A percentile compares a stretch with the other conserved stretches of the same genome.
phyloP scores from a whole-genome alignment of 768 basidiomycete genomes.

The Suillus cothurnatus region DNA sequence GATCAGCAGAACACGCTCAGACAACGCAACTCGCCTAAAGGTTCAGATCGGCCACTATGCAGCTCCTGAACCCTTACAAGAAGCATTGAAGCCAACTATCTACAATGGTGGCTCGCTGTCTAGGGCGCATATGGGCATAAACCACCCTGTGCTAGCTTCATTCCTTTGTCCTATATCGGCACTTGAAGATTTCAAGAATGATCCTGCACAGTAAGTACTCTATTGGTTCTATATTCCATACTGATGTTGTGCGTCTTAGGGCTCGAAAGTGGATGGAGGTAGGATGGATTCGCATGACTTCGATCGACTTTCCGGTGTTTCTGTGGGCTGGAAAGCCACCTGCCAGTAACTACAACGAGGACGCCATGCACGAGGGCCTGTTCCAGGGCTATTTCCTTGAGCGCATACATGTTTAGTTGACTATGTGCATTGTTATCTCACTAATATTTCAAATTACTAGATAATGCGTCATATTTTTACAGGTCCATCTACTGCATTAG shows the following conservation, averaged over 20 bases:
- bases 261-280: background rate
- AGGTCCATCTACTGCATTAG: background rate
- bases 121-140: slow-evolving; percentile 5
- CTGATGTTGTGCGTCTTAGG: background rate
- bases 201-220: slow-evolving; percentile 4
- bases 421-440: background rate
- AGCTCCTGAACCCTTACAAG: background rate
- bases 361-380: slow-evolving; percentile 1
- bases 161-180: background rate
- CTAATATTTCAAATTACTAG: background rate
- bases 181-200: background rate
- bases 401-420: background rate
- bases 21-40: background rate
- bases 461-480: slow-evolving; percentile 9
- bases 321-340: slow-evolving; percentile 4
- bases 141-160: slow-evolving; percentile 4
- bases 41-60: background rate
- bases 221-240: background rate
- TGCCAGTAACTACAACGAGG: background rate
- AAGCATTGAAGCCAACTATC: background rate
- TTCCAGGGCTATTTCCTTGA: slow-evolving; percentile 10
- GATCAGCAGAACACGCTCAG: background rate
- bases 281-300: slow-evolving; percentile 6
- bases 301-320: slow-evolving; percentile 3
- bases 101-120: background rate